Base-by-base conservation (phyloP, 352 stramenopile genomes). In the Pythium biforme region DNA sequence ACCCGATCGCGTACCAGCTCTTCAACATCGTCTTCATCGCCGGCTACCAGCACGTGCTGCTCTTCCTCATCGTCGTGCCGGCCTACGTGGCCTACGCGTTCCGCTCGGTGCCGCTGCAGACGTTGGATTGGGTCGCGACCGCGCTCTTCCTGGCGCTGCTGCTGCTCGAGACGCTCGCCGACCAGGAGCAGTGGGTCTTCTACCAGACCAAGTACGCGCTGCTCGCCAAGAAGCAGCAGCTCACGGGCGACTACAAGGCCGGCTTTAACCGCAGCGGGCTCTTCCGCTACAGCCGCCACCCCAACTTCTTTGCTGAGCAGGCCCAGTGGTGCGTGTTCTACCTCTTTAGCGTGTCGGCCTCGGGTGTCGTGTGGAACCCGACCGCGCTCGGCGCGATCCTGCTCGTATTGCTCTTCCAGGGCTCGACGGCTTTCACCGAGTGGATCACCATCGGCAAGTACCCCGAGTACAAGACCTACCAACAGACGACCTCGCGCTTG, bases 291-390 rank as follows among this genome's bases (percentile, higher is more conserved):
- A 92, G 92, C 41, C 88, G 92, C 41, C 96, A 98, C 70, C 91
- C 93, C n/a, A 97, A 97, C 59, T 98, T 97, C 74, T 94, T 95
- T 37, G 84, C 75, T 10, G 93, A 98, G 65, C 90, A 97, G 66
- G 72, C 60, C 14, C 70, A 97, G 46, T 98, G 93, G 93, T 96
- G 94, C 62, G 80, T 78, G 4, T 97, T 94, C 67, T 97, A 96
- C 65, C 61, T 96, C 8, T 98, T 97, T 69, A 88, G 83, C 34
- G 68, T 96, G n/a, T 72, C 83, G 47, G 70, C 83, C 5, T 77
- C 71, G 2, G 72, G 77, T 17, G 62, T 64, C 5, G 41, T 53
- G 31, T 57, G 81, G 47, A 97, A 97, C 71, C 88, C 80, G 77
- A 91, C 86, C 22, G 64, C 74, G 31, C 37, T 92, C 14, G 93